Evolutionary conservation across 2,329 filamentous ascomycete species (phyloP).

Genomic region (Penicillium sp.): DNA sequence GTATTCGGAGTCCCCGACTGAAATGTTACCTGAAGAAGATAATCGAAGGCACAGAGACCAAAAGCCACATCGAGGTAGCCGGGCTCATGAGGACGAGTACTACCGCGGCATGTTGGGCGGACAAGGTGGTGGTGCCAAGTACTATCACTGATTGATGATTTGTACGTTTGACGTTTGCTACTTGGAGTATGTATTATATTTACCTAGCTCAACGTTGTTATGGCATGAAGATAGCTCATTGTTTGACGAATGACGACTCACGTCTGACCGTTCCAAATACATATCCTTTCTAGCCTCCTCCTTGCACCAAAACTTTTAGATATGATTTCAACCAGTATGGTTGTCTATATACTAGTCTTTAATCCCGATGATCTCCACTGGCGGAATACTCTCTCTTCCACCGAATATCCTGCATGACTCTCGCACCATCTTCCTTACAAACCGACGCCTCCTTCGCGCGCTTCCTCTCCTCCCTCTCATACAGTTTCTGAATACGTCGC

Average conservation of each 20-base stretch:
- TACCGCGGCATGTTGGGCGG: slow-evolving; percentile 34
- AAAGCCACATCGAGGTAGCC: slow-evolving; percentile 23
- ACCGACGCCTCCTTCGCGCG: slow-evolving; percentile 33
- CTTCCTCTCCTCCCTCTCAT: slow-evolving; percentile 41
- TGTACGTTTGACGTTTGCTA: neutral
- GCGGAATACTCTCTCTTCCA: slow-evolving; percentile 3
- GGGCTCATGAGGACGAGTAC: slow-evolving; percentile 38
- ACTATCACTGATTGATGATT: slow-evolving; percentile 22
- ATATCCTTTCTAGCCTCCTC: neutral
- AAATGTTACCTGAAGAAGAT: slow-evolving; percentile 24
- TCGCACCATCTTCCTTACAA: slow-evolving; percentile 30
- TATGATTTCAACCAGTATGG: neutral
- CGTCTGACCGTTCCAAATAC: slow-evolving; percentile 1
- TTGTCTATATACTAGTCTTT: neutral
- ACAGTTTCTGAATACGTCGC: slow-evolving; percentile 31
- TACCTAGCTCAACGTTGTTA: slow-evolving; percentile 15
- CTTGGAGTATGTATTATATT: slow-evolving; percentile 1
- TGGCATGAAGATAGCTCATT: slow-evolving; percentile 21
- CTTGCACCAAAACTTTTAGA: neutral
- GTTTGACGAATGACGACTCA: slow-evolving; percentile 14
- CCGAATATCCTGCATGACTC: slow-evolving; percentile 21
- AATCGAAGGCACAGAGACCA: slow-evolving; percentile 28
- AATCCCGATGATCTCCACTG: neutral
- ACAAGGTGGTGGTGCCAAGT: slow-evolving; percentile 28
- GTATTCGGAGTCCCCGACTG: slow-evolving; percentile 24